phyloP scores from a whole-genome alignment of 2,329 filamentous ascomycete species.

The Aspergillus tanneri region DNA sequence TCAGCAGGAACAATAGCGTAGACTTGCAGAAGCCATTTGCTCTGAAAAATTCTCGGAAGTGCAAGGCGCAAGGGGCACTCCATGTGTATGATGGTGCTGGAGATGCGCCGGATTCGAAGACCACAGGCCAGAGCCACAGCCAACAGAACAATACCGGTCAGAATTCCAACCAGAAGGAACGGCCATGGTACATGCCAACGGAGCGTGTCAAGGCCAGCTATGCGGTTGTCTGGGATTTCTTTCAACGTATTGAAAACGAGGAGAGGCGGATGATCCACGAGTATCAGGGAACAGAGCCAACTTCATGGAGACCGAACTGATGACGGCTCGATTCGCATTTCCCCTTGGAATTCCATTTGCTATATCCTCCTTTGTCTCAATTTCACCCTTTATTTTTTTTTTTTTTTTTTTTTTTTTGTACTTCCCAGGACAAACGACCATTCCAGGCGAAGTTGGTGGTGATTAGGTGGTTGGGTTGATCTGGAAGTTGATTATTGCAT shows the following conservation, averaged over 20 bases:
- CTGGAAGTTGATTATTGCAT: not conserved
- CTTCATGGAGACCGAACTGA: not conserved
- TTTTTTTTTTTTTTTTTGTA: not conserved
- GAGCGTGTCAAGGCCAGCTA: not conserved
- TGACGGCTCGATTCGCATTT: not conserved
- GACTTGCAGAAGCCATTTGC: constrained; percentile 30
- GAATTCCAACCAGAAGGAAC: not conserved
- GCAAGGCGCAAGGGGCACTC: constrained; percentile 32
- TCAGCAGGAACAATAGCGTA: too few relatives aligned
- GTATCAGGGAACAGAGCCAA: not conserved
- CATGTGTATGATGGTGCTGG: constrained; percentile 32
- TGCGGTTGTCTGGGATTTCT: constrained; percentile 25
- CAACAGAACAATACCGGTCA: not conserved
- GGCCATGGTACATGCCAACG: not conserved
- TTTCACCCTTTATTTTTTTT: not conserved
- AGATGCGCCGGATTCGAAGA: constrained; percentile 13
- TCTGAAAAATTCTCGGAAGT: constrained; percentile 28
- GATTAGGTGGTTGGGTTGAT: not conserved
- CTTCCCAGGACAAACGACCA: not conserved
- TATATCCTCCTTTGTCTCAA: not conserved
- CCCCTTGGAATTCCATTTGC: not conserved
- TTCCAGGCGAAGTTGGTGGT: not conserved
- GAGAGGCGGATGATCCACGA: constrained; percentile 23
- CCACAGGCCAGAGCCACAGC: too few relatives aligned
- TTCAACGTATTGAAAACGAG: constrained; percentile 25